These are phyloP conservation scores for Dothidotthia symphoricarpi DNA, from an alignment of 2,329 filamentous ascomycete species.

Conservation along the genomic window DNA sequence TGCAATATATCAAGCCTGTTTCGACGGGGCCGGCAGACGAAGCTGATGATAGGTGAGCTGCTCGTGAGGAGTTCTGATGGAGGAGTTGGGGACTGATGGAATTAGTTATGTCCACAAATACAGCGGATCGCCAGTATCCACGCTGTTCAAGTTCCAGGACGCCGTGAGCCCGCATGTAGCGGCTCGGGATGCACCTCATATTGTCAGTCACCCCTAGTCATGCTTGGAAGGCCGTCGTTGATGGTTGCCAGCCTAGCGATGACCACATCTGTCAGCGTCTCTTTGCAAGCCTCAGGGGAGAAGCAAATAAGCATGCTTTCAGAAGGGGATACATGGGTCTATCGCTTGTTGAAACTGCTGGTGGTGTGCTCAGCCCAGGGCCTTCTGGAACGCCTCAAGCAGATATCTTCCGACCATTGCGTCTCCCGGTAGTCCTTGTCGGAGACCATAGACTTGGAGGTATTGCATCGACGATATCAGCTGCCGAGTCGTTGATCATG, in stretches of 20 bases:
- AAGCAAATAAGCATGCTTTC: conserved; percentile 7
- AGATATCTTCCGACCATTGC: conserved; percentile 71
- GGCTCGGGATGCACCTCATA: conserved; percentile 43
- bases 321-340: conserved; percentile 12
- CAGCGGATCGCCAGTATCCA: conserved; percentile 56
- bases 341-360: conserved; percentile 76
- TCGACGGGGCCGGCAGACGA: conserved; percentile 71
- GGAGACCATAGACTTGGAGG: conserved; percentile 75
- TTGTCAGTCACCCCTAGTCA: conserved; percentile 17
- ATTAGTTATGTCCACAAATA: conserved; percentile 63
- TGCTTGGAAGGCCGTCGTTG: neutral
- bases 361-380: conserved; percentile 75
- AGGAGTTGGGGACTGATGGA: conserved; percentile 5
- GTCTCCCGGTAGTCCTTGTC: conserved; percentile 71
- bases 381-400: conserved; percentile 75
- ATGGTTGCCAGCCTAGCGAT: conserved; percentile 24
- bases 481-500: conserved; percentile 74
- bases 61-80: neutral
- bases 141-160: conserved; percentile 69
- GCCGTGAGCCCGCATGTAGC: conserved; percentile 78
- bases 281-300: conserved; percentile 13
- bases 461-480: conserved; percentile 76
- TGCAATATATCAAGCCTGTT: conserved; percentile 75
- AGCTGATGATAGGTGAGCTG: conserved; percentile 64
- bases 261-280: conserved; percentile 21